These are phyloP conservation scores for Pythium phragmitis DNA, from an alignment of 352 stramenopile species.

Conservation along the genomic window DNA sequence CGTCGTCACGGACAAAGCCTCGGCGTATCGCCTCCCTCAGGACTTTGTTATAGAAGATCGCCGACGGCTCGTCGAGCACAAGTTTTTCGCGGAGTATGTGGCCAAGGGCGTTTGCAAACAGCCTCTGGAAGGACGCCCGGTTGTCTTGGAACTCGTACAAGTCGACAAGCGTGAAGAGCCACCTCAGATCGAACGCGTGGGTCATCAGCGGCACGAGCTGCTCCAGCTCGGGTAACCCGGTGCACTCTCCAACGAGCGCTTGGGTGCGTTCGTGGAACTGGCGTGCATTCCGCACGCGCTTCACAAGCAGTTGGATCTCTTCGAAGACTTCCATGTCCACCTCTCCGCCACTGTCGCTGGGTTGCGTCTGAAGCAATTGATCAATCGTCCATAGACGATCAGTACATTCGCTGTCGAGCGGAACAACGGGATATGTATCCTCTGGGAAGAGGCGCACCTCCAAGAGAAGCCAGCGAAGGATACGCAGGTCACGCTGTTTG, in stretches of 20 bases:
- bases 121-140: neutral
- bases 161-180: neutral
- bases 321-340: neutral
- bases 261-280: neutral
- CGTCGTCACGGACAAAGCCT: neutral
- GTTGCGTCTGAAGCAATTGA: neutral
- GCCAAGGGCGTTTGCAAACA: neutral
- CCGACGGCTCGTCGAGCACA: neutral
- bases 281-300: neutral
- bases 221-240: neutral
- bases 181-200: neutral
- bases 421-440: neutral
- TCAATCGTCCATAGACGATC: neutral
- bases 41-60: neutral
- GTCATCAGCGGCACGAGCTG: neutral
- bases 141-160: neutral
- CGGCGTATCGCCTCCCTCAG: neutral
- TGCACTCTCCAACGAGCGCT: neutral
- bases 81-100: neutral
- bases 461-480: neutral
- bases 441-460: neutral
- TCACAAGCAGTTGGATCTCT: neutral
- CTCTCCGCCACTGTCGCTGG: neutral
- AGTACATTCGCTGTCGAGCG: neutral
- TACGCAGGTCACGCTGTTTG: neutral